Evolutionary conservation across 169 alveolate species (phyloP), one percentile per base, ranked within the genome.

Genomic region (Plasmodium inui): DNA sequence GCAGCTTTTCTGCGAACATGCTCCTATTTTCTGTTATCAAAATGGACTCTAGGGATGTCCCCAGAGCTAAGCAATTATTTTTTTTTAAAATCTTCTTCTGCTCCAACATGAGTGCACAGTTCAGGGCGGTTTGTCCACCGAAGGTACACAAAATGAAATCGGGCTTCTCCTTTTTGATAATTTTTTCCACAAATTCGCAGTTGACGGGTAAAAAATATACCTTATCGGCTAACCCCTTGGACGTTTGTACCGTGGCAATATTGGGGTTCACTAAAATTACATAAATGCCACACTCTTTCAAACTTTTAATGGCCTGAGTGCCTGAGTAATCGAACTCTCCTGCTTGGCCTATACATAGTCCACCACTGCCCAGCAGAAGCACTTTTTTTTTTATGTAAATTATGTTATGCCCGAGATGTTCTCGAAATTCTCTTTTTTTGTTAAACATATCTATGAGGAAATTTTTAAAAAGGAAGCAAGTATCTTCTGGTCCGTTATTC

Each of bases 311-410:
- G 26, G 98, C 98, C 92, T 97, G 99, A 7, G 97, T 92, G 34
- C 99, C 99, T 28, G 98, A 96, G 96, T 97, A 97, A 92, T 97
- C 99, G 80, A 97, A 97, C 86, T 97, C 99, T 0, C 99, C 99
- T 2, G 99, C 99, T 83, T 97, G 99, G 22, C 99, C 99, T 41
- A 97, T 97, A 82, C 98, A 95, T 30, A 97, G 93, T 14, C 98
- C 98, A 30, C 98, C 98, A 19, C 97, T 94, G n/a, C 98, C 96
- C 34, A 96, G 83, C 50, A 96, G 95, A 67, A 96, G 91, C 22
- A 96, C 97, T 72, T 97, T 96, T 76, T 95, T 92, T 46, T 96
- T 74, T 92, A 96, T 94, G 41, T 94, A 95, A 37, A 97, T 93
- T 37, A 97, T 97, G 95, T 96, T 96, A 61, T 97, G 92, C 19